A percentile compares a stretch with the other conserved stretches of the same genome.
Evolutionary conservation across 2,329 filamentous ascomycete genomes (phyloP).

Genomic region (Cladosporium sp.): DNA sequence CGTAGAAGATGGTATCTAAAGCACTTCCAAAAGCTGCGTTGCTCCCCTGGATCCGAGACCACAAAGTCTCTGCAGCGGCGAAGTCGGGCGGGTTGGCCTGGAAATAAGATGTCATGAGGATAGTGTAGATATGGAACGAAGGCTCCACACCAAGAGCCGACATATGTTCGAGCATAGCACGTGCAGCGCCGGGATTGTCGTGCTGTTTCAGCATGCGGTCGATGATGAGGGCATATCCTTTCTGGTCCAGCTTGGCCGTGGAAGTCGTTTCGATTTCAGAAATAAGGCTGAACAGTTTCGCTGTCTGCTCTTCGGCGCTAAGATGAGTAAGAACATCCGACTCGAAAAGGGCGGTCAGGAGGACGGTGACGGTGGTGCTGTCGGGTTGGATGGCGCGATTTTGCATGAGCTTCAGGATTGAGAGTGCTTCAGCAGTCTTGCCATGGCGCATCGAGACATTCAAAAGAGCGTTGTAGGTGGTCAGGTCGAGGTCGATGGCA

Average conservation of each 20-base stretch:
- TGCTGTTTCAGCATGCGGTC: conserved; percentile 54
- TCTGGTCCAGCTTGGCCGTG: conserved; percentile 52
- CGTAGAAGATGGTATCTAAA: conserved; percentile 59
- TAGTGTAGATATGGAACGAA: conserved; percentile 67
- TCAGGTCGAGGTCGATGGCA: conserved; percentile 29
- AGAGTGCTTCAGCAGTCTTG: conserved; percentile 26
- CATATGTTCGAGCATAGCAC: conserved; percentile 61
- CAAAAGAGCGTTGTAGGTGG: conserved; percentile 31
- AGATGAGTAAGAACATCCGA: conserved; percentile 42
- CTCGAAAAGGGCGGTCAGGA: conserved; percentile 57
- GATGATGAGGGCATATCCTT: conserved; percentile 66
- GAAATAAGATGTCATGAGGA: conserved; percentile 66
- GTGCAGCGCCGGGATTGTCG: conserved; percentile 48
- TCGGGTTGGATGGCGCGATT: conserved; percentile 44
- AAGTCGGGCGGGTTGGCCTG: conserved; percentile 49
- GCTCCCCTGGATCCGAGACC: conserved; percentile 43
- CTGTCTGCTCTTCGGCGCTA: conserved; percentile 46
- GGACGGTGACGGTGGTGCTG: conserved; percentile 64
- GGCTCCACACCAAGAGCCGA: conserved; percentile 47
- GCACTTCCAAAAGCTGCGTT: conserved; percentile 15
- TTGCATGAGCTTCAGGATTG: conserved; percentile 39
- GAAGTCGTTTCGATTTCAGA: conserved; percentile 49
- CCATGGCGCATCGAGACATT: conserved; percentile 27
- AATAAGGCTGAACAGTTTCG: conserved; percentile 52
- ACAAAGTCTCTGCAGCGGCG: conserved; percentile 54